phyloP scores from a whole-genome alignment of 345 rosid genomes.

The Ricinus communis region DNA sequence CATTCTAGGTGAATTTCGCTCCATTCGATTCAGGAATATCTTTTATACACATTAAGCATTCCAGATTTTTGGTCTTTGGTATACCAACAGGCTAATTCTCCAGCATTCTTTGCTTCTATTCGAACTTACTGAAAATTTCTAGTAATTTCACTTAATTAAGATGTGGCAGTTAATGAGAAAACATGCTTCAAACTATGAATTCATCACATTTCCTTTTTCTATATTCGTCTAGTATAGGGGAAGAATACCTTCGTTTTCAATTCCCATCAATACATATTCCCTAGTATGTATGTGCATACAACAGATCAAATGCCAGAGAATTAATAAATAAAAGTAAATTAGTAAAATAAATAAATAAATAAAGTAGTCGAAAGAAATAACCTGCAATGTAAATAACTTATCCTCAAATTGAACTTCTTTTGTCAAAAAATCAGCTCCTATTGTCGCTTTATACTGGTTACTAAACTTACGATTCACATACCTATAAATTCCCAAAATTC shows the following conservation, averaged over 20 bases:
- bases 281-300: not conserved
- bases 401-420: constrained; percentile 91
- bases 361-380: constrained; percentile 11
- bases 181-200: no score
- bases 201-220: not conserved
- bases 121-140: not conserved
- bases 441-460: constrained; percentile 92
- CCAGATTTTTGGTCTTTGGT: no score
- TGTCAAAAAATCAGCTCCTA: constrained; percentile 92
- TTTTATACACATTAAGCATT: no score
- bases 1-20: not conserved
- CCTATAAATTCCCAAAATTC: constrained; percentile 36
- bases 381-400: constrained; percentile 90
- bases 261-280: no score
- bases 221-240: no score
- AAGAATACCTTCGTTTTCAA: no score
- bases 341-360: not conserved
- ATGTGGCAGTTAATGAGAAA: no score
- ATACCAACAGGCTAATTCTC: no score
- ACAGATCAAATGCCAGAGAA: not conserved
- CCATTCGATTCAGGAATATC: not conserved
- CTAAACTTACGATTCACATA: constrained; percentile 89
- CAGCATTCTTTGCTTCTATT: not conserved
- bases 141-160: no score
- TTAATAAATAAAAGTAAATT: not conserved